Conservation (phyloP, 208 protist species). For the Leishmania tropica region DNA sequence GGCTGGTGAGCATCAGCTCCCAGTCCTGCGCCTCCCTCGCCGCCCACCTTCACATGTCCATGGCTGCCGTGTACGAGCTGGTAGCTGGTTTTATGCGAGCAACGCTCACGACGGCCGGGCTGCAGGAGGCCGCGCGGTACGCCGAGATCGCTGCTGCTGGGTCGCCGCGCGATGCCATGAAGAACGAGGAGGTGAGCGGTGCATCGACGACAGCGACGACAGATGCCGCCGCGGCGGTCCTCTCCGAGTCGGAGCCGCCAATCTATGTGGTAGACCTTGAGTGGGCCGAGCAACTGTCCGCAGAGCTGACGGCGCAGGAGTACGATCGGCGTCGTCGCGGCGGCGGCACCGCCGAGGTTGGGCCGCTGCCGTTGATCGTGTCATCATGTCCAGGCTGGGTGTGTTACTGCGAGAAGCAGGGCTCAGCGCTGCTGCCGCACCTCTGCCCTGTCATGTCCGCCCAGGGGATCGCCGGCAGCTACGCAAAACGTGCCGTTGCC, state of each 20-base stretch:
- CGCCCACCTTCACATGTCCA: slow-evolving; percentile 60
- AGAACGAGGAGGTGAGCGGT: not conserved
- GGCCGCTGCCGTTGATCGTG: slow-evolving; percentile 91
- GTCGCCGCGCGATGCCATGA: not conserved
- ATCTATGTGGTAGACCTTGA: slow-evolving; percentile 80
- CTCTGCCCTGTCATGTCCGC: slow-evolving; percentile 95
- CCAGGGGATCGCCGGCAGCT: slow-evolving; percentile 96
- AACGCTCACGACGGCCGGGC: slow-evolving; percentile 1
- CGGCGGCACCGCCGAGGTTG: not conserved
- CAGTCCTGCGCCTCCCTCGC: slow-evolving; percentile 93
- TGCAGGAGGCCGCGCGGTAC: slow-evolving; percentile 1
- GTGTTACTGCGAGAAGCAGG: slow-evolving; percentile 98
- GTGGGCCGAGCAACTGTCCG: slow-evolving; percentile 77
- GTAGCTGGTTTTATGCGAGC: slow-evolving; percentile 80
- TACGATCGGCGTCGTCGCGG: slow-evolving; percentile 41
- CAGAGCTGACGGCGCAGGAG: slow-evolving; percentile 81
- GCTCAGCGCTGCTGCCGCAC: slow-evolving; percentile 89
- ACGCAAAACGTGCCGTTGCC: slow-evolving; percentile 69
- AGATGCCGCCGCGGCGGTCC: not conserved
- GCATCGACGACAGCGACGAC: not conserved
- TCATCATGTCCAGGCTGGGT: slow-evolving; percentile 97
- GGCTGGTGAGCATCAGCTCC: slow-evolving; percentile 94
- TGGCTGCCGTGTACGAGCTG: slow-evolving; percentile 42
- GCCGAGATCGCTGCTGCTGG: not conserved
- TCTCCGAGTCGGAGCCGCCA: not conserved